These are phyloP conservation scores for Mycena galericulata DNA, from an alignment of 768 basidiomycete genomes.

Conservation along the genomic window DNA sequence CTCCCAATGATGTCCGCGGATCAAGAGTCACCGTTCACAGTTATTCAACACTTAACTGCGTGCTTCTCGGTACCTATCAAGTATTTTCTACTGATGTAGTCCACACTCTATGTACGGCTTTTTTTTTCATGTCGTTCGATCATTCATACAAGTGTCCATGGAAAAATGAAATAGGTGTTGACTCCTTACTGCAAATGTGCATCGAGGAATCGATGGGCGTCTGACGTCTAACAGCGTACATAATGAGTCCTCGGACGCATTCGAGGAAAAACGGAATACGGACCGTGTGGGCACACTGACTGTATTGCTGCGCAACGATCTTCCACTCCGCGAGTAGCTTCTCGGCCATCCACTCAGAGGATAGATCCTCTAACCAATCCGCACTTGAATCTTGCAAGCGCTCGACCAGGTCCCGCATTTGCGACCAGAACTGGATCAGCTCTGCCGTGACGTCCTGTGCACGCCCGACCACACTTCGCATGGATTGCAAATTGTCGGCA, in stretches of 20 bases:
- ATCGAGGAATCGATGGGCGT: constrained; percentile 10
- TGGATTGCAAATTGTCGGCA: neutral
- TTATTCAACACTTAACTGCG: too few relatives aligned
- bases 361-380: constrained; percentile 17
- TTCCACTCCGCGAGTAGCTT: constrained; percentile 16
- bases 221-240: constrained; percentile 9
- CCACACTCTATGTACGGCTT: too few relatives aligned
- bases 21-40: too few relatives aligned
- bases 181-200: too few relatives aligned
- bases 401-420: constrained; percentile 7
- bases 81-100: too few relatives aligned
- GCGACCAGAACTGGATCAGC: constrained; percentile 8
- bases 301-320: constrained; percentile 7
- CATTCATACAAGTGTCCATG: too few relatives aligned
- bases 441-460: constrained; percentile 3
- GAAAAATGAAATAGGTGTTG: too few relatives aligned
- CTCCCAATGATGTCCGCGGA: too few relatives aligned
- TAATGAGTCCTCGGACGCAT: neutral
- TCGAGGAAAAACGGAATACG: neutral
- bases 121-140: too few relatives aligned
- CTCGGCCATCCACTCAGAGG: constrained; percentile 10
- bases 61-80: too few relatives aligned
- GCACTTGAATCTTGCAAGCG: constrained; percentile 10
- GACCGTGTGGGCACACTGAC: constrained; percentile 15
- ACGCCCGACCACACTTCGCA: neutral